These are phyloP conservation scores for Pyrus betulifolia DNA, from an alignment of 306 rosid genomes.

Conservation along the genomic window DNA sequence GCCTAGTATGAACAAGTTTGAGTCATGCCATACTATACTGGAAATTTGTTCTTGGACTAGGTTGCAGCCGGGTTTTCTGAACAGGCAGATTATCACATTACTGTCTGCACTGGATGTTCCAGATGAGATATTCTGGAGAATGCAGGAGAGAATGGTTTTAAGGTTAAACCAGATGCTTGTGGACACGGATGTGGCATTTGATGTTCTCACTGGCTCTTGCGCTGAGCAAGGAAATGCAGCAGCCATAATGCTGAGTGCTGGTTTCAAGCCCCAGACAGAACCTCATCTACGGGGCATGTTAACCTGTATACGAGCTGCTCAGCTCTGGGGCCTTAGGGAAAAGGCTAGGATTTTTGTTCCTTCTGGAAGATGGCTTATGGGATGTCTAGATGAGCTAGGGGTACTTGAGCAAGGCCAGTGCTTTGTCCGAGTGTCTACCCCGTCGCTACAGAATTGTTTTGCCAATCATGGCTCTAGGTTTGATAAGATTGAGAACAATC, in stretches of 20 bases:
- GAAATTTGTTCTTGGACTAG: slow-evolving; percentile 91
- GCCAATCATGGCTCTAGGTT: slow-evolving; percentile 79
- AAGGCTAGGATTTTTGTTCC: slow-evolving; percentile 78
- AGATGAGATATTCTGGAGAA: slow-evolving; percentile 63
- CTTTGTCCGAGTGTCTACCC: slow-evolving; percentile 72
- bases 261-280: slow-evolving; percentile 71
- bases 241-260: slow-evolving; percentile 88
- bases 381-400: slow-evolving; percentile 64
- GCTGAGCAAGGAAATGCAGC: slow-evolving; percentile 78
- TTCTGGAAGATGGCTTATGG: slow-evolving; percentile 86
- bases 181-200: slow-evolving; percentile 57
- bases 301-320: slow-evolving; percentile 66
- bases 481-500: slow-evolving; percentile 37
- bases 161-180: slow-evolving; percentile 50
- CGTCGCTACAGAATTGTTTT: slow-evolving; percentile 64
- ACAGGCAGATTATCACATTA: slow-evolving; percentile 72
- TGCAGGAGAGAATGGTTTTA: slow-evolving; percentile 72
- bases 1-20: slow-evolving; percentile 67
- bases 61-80: slow-evolving; percentile 84
- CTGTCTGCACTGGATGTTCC: slow-evolving; percentile 56
- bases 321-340: slow-evolving; percentile 82
- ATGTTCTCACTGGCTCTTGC: slow-evolving; percentile 75
- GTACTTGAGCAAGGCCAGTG: slow-evolving; percentile 79
- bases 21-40: slow-evolving; percentile 42
- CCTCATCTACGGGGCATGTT: slow-evolving; percentile 87